Percentiles rank a stretch among this genome's conserved stretches.
phyloP scores from a whole-genome alignment of 495 filamentous ascomycete species.

The Thermothielavioides terrestris region DNA sequence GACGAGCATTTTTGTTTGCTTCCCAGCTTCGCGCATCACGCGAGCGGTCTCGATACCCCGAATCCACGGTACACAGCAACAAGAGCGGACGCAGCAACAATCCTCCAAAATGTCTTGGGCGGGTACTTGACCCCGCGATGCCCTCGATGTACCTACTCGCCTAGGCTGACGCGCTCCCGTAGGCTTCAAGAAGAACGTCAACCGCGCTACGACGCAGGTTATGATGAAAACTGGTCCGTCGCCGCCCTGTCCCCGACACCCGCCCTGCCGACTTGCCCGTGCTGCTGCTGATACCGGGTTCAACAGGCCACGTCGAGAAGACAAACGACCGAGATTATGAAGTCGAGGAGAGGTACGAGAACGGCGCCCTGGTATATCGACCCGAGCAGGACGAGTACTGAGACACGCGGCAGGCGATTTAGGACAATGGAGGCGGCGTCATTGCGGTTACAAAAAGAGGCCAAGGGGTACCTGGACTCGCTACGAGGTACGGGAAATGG shows the following conservation, averaged over 20 bases:
- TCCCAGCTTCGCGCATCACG: too few relatives aligned
- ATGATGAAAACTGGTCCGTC: conserved; percentile 93
- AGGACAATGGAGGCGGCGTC: conserved; percentile 93
- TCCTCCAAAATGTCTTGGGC: conserved; percentile 52
- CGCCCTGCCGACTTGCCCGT: too few relatives aligned
- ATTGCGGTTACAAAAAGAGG: conserved; percentile 87
- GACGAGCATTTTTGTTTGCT: not conserved
- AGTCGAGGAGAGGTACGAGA: conserved; percentile 80
- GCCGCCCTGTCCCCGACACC: too few relatives aligned
- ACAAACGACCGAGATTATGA: conserved; percentile 98
- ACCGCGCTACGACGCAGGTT: conserved; percentile 96
- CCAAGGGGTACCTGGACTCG: conserved; percentile 93
- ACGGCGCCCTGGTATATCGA: not conserved
- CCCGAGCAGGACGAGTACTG: not conserved
- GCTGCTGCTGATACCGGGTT: not conserved
- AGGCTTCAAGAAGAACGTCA: conserved; percentile 99
- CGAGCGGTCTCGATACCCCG: not conserved
- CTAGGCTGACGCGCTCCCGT: conserved; percentile 4
- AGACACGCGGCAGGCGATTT: conserved; percentile 57
- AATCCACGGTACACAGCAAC: not conserved
- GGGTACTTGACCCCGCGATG: conserved; percentile 34
- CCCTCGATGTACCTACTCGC: not conserved
- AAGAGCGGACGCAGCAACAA: not conserved
- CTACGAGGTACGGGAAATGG: conserved; percentile 81
- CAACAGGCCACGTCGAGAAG: conserved; percentile 86